These are phyloP conservation scores for Auricularia heimuer DNA, from an alignment of 768 basidiomycete species.

Conservation along the genomic window DNA sequence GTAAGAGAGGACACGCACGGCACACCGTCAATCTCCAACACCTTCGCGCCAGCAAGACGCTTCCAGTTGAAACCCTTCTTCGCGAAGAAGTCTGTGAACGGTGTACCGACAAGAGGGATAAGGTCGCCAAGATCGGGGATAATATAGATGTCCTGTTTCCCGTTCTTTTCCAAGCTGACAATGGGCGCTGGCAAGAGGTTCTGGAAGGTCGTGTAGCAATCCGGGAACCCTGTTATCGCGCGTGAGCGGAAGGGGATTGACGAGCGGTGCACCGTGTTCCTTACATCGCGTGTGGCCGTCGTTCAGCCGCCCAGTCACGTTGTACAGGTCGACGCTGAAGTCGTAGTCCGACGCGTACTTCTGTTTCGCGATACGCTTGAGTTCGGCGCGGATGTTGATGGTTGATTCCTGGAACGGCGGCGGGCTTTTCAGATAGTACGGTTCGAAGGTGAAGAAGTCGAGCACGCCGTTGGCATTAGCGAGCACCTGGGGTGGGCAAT, in stretches of 20 bases:
- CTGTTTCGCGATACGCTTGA: slow-evolving; percentile 39
- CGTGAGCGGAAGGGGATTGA: not conserved
- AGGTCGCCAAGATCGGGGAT: slow-evolving; percentile 47
- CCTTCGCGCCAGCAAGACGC: slow-evolving; percentile 49
- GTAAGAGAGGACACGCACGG: slow-evolving; percentile 6
- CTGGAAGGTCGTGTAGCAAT: slow-evolving; percentile 44
- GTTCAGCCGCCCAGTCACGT: slow-evolving; percentile 46
- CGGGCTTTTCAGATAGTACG: slow-evolving; percentile 40
- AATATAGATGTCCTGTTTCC: slow-evolving; percentile 37
- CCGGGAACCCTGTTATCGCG: slow-evolving; percentile 36
- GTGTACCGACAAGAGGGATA: slow-evolving; percentile 34
- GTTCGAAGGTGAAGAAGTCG: slow-evolving; percentile 43
- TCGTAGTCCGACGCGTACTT: slow-evolving; percentile 53
- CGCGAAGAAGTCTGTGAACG: slow-evolving; percentile 38
- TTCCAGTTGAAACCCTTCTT: slow-evolving; percentile 45
- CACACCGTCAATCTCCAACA: slow-evolving; percentile 44
- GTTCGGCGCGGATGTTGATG: slow-evolving; percentile 38
- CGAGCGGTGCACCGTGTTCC: slow-evolving; percentile 10
- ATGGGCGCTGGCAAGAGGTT: slow-evolving; percentile 50
- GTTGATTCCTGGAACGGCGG: slow-evolving; percentile 47
- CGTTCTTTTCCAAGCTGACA: slow-evolving; percentile 40
- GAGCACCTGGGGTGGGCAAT: slow-evolving; percentile 11
- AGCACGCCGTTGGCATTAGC: slow-evolving; percentile 29
- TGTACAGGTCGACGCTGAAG: slow-evolving; percentile 48
- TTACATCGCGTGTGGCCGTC: slow-evolving; percentile 52